Base-by-base conservation (phyloP, 768 basidiomycete species). In the Leccinum olivaceopallidum region DNA sequence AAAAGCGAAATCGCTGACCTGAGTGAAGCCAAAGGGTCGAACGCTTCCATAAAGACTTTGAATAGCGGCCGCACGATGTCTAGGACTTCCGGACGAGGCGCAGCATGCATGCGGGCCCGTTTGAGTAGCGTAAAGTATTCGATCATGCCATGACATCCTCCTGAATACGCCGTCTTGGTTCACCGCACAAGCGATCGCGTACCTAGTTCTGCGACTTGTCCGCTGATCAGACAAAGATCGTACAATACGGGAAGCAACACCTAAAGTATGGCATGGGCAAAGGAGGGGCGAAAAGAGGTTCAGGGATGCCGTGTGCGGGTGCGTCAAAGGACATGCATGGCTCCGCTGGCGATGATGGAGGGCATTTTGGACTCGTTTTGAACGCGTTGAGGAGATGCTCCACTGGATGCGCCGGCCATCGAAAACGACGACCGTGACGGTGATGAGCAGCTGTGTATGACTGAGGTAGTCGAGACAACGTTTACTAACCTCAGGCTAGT, bases 21-120 rank as follows among this genome's bases (percentile, higher is more conserved):
- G 63, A 49, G 53, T 63, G 55, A 63, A 66, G 20, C 69, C 69
- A 50, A 71, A 70, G 13, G 49, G 51, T 90, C 89, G 63, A 96
- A 87, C 4, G 85, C 86, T 16, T 89, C 85, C 53, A 95, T 75
- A 80, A 95, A 94, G 16, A 92, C 79, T 61, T 86, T 87, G 77
- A 93, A 94, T 34, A 90, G 64, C 4, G 79, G 61, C 12, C 89
- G 86, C 54, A 92, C 69, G 56, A 89, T 78, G 34, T 88, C 85
- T 20, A 87, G 75, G 1, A 96, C 79, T 3, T 83, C 83, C 7
- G 82, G 74, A 13, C 91, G 82, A 59, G 84, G 79, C 4, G 90
- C 85, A 53, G 81, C 80, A 16, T 85, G 87, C 34, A 97, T 26
- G 26, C 26, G 69, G 0, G 83, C 79, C 42, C 86, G 80, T 63